phyloP scores from a whole-genome alignment of 2,329 filamentous ascomycete genomes.

The Simplicillium aogashimaense region DNA sequence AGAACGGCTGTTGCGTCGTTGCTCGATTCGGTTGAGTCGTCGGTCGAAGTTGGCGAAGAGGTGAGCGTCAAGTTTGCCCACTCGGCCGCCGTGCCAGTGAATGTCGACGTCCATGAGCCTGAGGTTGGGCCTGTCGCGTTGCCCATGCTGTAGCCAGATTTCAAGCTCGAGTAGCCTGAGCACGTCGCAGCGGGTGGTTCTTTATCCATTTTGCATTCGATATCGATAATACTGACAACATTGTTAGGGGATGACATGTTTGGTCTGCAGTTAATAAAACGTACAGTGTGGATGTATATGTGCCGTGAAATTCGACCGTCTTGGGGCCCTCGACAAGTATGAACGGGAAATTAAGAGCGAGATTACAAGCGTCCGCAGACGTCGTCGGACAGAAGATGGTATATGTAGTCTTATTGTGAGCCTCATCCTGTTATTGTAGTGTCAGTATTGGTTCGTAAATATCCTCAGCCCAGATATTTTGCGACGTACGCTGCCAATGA shows the following conservation, averaged over 20 bases:
- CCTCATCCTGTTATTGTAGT: conserved; percentile 19
- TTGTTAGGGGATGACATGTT: background rate
- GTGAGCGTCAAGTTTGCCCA: conserved; percentile 36
- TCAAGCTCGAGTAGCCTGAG: conserved; percentile 36
- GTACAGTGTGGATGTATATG: conserved; percentile 31
- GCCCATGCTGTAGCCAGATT: conserved; percentile 26
- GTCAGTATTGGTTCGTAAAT: background rate
- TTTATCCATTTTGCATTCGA: conserved; percentile 28
- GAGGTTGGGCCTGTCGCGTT: conserved; percentile 30
- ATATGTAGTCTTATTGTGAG: conserved; percentile 29
- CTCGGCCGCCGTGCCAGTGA: conserved; percentile 27
- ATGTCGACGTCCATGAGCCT: conserved; percentile 33
- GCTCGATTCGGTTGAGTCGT: conserved; percentile 15
- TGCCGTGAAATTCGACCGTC: conserved; percentile 33
- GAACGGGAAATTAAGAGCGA: conserved; percentile 36
- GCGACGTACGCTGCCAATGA: conserved; percentile 29
- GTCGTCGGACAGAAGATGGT: conserved; percentile 37
- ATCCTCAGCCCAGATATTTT: background rate
- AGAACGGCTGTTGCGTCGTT: conserved; percentile 5
- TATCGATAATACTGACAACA: conserved; percentile 27
- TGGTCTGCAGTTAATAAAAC: conserved; percentile 6
- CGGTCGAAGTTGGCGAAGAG: conserved; percentile 21
- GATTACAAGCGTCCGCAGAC: conserved; percentile 28
- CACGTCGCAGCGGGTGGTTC: conserved; percentile 34
- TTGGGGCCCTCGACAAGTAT: conserved; percentile 33